Conservation (phyloP, 352 stramenopile species). For the Phytophthora podocarpi region DNA sequence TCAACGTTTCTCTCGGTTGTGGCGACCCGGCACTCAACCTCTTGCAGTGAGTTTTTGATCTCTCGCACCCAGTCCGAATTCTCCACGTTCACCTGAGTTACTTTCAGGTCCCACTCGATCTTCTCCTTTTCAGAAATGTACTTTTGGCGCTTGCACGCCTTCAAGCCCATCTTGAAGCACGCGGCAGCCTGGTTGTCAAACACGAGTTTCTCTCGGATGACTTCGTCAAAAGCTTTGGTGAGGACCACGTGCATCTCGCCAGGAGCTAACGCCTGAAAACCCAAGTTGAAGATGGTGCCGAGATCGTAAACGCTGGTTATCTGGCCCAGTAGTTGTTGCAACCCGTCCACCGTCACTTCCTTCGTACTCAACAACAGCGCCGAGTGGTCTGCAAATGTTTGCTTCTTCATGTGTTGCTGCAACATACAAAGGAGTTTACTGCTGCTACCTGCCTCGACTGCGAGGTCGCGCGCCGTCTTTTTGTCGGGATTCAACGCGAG, state of each 20-base stretch:
- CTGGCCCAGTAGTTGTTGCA: slow-evolving; percentile 28
- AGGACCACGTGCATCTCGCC: slow-evolving; percentile 24
- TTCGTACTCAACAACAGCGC: slow-evolving; percentile 1
- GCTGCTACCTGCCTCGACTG: background rate
- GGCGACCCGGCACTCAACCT: background rate
- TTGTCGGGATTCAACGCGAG: background rate
- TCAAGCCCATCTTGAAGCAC: slow-evolving; percentile 41
- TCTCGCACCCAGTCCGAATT: slow-evolving; percentile 41
- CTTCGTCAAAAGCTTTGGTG: slow-evolving; percentile 29
- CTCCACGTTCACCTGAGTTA: slow-evolving; percentile 43
- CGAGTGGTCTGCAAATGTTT: slow-evolving; percentile 4
- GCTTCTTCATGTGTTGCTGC: slow-evolving; percentile 14
- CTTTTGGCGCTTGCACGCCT: slow-evolving; percentile 18
- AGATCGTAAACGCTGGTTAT: slow-evolving; percentile 48
- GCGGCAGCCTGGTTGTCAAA: slow-evolving; percentile 35
- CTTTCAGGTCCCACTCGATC: slow-evolving; percentile 33
- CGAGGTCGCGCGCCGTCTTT: slow-evolving; percentile 8
- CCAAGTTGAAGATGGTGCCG: slow-evolving; percentile 29
- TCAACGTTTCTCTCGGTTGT: background rate
- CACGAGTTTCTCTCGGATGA: slow-evolving; percentile 36
- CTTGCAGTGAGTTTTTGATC: slow-evolving; percentile 35
- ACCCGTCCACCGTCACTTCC: background rate
- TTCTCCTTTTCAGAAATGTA: slow-evolving; percentile 21
- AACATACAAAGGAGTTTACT: slow-evolving; percentile 10
- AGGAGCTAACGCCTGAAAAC: background rate